These are phyloP conservation scores for Achaetomium macrosporum DNA, from an alignment of 2,329 filamentous ascomycete species.

Conservation along the genomic window DNA sequence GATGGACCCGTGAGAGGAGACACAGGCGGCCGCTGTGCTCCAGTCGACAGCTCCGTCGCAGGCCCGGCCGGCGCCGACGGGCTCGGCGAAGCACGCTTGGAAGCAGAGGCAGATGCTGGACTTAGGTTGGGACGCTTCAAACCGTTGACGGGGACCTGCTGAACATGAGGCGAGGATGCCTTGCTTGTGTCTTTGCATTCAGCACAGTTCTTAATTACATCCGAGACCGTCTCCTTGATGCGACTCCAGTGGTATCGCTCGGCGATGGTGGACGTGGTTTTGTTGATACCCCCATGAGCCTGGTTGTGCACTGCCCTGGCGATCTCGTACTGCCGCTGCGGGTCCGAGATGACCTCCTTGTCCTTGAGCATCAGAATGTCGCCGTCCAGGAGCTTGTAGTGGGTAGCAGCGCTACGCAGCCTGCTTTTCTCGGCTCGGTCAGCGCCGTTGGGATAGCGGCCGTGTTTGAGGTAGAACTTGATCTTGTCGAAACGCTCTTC, in stretches of 20 bases:
- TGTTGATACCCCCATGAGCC: conserved; percentile 92
- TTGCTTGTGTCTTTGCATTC: conserved; percentile 81
- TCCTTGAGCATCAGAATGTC: conserved; percentile 94
- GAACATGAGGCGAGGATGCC: conserved; percentile 29
- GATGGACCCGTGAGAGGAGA: conserved; percentile 14
- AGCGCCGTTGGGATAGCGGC: conserved; percentile 86
- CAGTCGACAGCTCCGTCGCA: conserved; percentile 5
- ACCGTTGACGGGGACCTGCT: conserved; percentile 13
- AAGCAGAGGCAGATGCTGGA: conserved; percentile 12
- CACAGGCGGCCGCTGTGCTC: conserved; percentile 3
- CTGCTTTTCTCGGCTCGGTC: conserved; percentile 94
- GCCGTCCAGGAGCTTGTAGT: conserved; percentile 76
- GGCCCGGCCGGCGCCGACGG: conserved; percentile 12
- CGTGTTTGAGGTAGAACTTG: conserved; percentile 91
- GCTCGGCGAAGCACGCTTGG: conserved; percentile 24
- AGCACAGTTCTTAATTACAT: conserved; percentile 85
- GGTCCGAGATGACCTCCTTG: conserved; percentile 93
- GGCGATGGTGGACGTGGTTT: conserved; percentile 89
- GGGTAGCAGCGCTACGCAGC: conserved; percentile 84
- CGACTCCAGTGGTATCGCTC: conserved; percentile 96
- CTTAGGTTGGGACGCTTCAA: conserved; percentile 22
- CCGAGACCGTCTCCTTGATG: conserved; percentile 94
- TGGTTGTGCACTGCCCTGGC: conserved; percentile 67
- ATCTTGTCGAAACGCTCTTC: conserved; percentile 99
- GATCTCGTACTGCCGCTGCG: conserved; percentile 84